Percentiles rank a stretch among this genome's conserved stretches.
These are phyloP conservation scores for Phytopythium aichiense DNA, from an alignment of 352 stramenopile genomes.

Conservation along the genomic window DNA sequence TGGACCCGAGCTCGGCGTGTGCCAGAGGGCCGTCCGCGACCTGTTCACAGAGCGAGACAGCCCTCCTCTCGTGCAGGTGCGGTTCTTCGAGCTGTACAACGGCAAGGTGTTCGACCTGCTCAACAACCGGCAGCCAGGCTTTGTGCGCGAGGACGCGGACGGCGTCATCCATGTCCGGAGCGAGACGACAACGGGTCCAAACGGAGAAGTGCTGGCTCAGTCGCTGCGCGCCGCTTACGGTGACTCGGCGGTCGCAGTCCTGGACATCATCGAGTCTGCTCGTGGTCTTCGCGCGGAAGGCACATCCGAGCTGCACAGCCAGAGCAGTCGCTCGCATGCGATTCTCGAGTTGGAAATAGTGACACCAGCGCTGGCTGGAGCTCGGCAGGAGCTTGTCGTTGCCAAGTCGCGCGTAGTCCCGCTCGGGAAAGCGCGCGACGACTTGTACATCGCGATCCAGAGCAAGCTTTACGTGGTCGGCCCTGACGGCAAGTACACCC, in stretches of 20 bases:
- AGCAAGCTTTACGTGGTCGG: conserved; percentile 25
- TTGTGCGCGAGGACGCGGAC: conserved; percentile 42
- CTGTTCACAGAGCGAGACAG: conserved; percentile 19
- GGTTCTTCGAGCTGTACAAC: conserved; percentile 61
- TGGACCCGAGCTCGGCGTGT: conserved; percentile 32
- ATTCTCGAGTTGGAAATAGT: conserved; percentile 57
- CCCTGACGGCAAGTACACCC: conserved; percentile 26
- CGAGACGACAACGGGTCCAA: conserved; percentile 33
- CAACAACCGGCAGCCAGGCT: conserved; percentile 35
- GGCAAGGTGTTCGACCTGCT: conserved; percentile 52
- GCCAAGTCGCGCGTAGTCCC: conserved; percentile 36
- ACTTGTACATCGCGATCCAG: conserved; percentile 45
- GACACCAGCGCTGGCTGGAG: conserved; percentile 26
- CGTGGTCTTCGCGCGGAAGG: conserved; percentile 24
- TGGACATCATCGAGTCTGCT: conserved; percentile 20
- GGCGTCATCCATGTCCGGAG: conserved; percentile 47
- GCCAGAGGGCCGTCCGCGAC: conserved; percentile 27
- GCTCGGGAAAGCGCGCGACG: conserved; percentile 42
- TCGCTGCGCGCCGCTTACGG: conserved; percentile 27
- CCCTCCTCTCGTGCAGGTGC: conserved; percentile 34
- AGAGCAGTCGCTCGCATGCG: conserved; percentile 48
- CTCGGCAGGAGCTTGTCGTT: conserved; percentile 21
- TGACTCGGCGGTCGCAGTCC: conserved; percentile 15
- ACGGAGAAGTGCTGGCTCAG: conserved; percentile 43
- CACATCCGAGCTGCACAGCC: conserved; percentile 46